phyloP scores from a whole-genome alignment of 2,329 filamentous ascomycete species.

The Botryotinia narcissicola region DNA sequence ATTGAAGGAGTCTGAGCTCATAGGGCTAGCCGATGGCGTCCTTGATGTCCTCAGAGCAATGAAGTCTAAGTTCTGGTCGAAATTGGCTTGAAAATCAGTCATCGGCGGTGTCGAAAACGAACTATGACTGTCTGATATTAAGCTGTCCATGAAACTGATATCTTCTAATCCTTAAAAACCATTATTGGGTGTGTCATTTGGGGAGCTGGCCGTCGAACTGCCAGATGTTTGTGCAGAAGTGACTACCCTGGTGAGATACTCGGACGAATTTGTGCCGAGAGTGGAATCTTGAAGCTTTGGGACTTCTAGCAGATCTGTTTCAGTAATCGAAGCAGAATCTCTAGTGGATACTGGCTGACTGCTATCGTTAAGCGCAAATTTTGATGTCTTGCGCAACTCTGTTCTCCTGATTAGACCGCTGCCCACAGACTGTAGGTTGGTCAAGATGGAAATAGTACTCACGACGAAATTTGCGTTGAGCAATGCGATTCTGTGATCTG shows the following conservation, averaged over 20 bases:
- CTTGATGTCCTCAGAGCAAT: background rate
- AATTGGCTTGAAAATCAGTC: background rate
- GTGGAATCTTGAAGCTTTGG: background rate
- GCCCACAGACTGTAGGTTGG: background rate
- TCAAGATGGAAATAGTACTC: background rate
- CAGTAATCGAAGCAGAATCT: background rate
- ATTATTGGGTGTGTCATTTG: background rate
- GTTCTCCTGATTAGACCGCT: background rate
- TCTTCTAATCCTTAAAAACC: background rate
- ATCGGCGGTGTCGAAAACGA: background rate
- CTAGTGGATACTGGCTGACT: background rate
- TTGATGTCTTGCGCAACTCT: background rate
- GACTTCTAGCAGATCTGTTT: background rate
- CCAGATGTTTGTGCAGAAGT: background rate
- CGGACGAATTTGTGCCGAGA: background rate
- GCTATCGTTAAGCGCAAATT: background rate
- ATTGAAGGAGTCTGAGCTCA: background rate
- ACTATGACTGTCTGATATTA: background rate
- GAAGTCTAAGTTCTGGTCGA: background rate
- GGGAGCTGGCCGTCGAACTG: background rate
- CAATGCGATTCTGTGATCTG: background rate
- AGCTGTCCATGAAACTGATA: background rate
- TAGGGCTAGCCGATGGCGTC: background rate
- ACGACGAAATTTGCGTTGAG: background rate
- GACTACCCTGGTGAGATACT: background rate